Conservation (phyloP, 352 stramenopile species). For the Phytophthora sp. region DNA sequence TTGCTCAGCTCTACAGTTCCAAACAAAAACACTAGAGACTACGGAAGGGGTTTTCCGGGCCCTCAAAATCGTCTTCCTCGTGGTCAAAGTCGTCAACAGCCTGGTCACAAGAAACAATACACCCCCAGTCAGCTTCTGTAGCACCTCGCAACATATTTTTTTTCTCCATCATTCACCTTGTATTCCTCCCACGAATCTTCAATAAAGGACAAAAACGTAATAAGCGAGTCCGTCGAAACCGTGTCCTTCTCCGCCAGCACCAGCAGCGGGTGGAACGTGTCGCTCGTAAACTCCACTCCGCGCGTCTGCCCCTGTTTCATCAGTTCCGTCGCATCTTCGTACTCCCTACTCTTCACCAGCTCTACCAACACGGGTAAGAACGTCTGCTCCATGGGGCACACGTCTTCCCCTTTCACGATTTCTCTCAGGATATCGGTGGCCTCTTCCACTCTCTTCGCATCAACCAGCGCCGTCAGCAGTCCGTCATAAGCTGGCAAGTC, state of each 20-base stretch:
- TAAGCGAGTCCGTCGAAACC: constrained; percentile 56
- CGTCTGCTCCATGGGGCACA: constrained; percentile 50
- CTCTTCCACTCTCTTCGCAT: constrained; percentile 52
- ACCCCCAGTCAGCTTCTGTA: constrained; percentile 10
- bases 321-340: constrained; percentile 47
- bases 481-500: constrained; percentile 66
- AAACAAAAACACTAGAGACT: constrained; percentile 36
- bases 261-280: constrained; percentile 66
- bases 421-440: constrained; percentile 60
- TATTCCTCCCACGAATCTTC: constrained; percentile 72
- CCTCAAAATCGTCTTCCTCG: constrained; percentile 28
- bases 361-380: constrained; percentile 57
- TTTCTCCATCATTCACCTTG: constrained; percentile 47
- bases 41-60: constrained; percentile 33
- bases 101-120: constrained; percentile 7
- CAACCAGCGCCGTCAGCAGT: constrained; percentile 52
- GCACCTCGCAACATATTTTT: background rate
- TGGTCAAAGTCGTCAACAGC: constrained; percentile 43
- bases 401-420: constrained; percentile 47
- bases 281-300: constrained; percentile 58
- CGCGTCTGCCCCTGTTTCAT: constrained; percentile 48
- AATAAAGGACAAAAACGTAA: constrained; percentile 65
- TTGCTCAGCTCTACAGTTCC: constrained; percentile 12
- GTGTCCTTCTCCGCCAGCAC: constrained; percentile 53
- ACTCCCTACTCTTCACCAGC: constrained; percentile 49